Evolutionary conservation across 208 protist species (phyloP).

Genomic region (Leishmania guyanensis): DNA sequence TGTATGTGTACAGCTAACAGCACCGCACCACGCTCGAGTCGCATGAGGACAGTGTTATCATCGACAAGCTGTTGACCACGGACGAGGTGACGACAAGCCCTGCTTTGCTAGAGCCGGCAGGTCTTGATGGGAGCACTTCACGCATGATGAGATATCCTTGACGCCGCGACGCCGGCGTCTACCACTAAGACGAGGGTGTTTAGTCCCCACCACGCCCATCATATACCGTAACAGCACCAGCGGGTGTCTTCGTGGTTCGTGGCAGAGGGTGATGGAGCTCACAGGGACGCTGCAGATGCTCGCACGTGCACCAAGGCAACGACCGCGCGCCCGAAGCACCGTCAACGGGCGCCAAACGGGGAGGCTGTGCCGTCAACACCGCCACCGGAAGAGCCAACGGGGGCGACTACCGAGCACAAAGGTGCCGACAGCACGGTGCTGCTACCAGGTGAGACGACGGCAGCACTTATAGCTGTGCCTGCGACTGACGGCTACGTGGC

Average conservation of each 20-base stretch:
- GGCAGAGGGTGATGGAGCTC: no score
- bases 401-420: no score
- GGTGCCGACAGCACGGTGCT: no score
- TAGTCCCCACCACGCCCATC: no score
- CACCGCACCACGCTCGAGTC: conserved; percentile 20
- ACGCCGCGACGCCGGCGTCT: not conserved
- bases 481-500: not conserved
- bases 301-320: no score
- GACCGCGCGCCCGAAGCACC: not conserved
- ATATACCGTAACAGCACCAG: no score
- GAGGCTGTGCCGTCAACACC: not conserved
- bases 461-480: no score
- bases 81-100: conserved; percentile 17
- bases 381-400: no score
- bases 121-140: conserved; percentile 30
- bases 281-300: no score
- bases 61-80: conserved; percentile 17
- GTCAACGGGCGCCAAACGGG: not conserved
- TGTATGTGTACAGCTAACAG: not conserved
- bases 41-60: conserved; percentile 13
- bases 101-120: conserved; percentile 14
- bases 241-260: no score
- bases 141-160: not conserved
- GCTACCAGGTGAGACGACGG: no score
- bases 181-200: not conserved